A percentile compares a stretch with the other conserved stretches of the same genome.
These are phyloP conservation scores for Periconia macrospinosa DNA, from an alignment of 2,329 filamentous ascomycete species.

Conservation along the genomic window DNA sequence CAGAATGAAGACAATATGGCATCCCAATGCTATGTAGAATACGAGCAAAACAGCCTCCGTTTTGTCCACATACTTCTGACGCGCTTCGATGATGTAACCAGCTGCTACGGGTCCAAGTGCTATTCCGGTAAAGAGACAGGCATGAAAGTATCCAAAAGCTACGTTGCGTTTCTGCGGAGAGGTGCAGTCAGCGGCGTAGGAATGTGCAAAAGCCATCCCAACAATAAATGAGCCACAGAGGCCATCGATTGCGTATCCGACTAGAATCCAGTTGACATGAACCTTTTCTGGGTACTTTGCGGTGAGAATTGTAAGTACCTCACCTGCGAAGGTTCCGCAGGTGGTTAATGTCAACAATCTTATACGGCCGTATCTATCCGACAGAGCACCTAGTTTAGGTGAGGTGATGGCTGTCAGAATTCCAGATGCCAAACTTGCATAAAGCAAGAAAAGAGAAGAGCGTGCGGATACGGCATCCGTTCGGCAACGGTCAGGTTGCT, in stretches of 20 bases:
- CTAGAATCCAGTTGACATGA: constrained; percentile 75
- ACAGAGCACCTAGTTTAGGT: constrained; percentile 81
- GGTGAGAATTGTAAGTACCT: constrained; percentile 76
- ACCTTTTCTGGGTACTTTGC: constrained; percentile 73
- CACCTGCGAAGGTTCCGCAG: constrained; percentile 71
- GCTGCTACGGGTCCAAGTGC: constrained; percentile 83
- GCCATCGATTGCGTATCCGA: constrained; percentile 79
- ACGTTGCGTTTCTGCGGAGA: constrained; percentile 77
- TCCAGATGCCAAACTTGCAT: constrained; percentile 73
- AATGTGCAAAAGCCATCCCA: constrained; percentile 75
- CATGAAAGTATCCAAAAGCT: constrained; percentile 86
- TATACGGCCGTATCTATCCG: constrained; percentile 83
- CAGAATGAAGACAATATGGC: constrained; percentile 73
- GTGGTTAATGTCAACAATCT: constrained; percentile 73
- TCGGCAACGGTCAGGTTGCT: constrained; percentile 65
- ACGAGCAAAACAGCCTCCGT: constrained; percentile 76
- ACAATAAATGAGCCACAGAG: constrained; percentile 86
- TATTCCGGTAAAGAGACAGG: constrained; percentile 84
- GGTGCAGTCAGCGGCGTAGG: constrained; percentile 89
- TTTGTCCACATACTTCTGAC: constrained; percentile 42
- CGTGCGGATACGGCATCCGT: constrained; percentile 76
- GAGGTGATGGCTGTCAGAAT: constrained; percentile 77
- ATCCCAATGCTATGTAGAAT: constrained; percentile 78
- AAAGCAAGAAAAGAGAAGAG: constrained; percentile 77
- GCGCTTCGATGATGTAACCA: constrained; percentile 72